Base-by-base conservation (phyloP, 805 yeast species). In the Kodamaea hsintzibuensis region DNA sequence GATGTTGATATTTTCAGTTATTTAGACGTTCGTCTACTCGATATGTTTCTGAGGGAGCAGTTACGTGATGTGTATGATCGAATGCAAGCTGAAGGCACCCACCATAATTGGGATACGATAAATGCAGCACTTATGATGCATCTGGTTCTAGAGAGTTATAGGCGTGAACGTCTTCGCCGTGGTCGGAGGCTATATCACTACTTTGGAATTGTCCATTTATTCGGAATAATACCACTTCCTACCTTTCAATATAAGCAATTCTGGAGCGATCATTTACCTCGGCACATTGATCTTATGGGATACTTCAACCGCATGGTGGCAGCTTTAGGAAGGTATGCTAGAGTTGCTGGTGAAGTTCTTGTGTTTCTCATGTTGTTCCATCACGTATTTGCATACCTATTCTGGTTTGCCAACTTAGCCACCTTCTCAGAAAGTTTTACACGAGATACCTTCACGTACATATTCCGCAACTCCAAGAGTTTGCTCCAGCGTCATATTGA, bases 371-470 rank as follows among this genome's bases (percentile, higher is more conserved):
- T 59, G 44, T 67, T 67, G 50, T 53, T 66, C 25, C 65, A 62
- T 25, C 52, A 60, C n/a, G 47, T 65, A 8, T 40, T 64, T 27
- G 53, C 53, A 47, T 42, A 58, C 18, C 55, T 71, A 17, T 59
- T 66, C 42, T 54, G 61, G 37, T 66, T 62, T 45, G 67, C 71
- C 22, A 66, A 69, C 51, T 56, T 65, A 42, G 60, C 65, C 14
- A 69, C 76, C 2, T 71, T 62, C 50, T 51, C 54, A n/a, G n/a
- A 30, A 16, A 67, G 64, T 45, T 66, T 65, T 44, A 54, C 68
- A 33, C 42, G 54, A 22, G 76, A 73, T 51, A 55, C 65, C n/a
- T 39, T 64, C 51, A 69, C 76, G 5, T 73, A 57, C 54, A 42
- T 66, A 2, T 48, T 68, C 13, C 55, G 65, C 16, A 58, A 68